These are phyloP conservation scores for Ustilago tritici DNA, from an alignment of 1,284 basidiomycete species.

Conservation along the genomic window DNA sequence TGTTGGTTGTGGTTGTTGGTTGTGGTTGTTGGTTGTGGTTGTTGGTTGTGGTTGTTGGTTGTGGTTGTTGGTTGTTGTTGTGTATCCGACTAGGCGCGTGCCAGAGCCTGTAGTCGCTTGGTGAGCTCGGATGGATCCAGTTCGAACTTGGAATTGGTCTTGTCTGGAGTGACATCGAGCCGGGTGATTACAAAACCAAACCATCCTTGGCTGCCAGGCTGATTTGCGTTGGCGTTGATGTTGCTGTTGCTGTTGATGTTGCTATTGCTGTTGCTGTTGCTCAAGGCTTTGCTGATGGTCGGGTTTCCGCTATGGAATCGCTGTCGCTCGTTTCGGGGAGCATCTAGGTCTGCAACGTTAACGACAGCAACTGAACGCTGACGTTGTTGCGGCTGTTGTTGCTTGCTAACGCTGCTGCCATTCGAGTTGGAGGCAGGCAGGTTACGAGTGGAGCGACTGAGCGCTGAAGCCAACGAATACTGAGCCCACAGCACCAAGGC, in stretches of 20 bases:
- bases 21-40: background rate
- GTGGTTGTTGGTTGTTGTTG: background rate
- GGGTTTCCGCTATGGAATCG: constrained; percentile 41
- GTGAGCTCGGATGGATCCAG: constrained; percentile 36
- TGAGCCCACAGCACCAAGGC: constrained; percentile 46
- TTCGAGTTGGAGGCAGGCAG: constrained; percentile 5
- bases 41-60: background rate
- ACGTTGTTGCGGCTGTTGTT: constrained; percentile 2
- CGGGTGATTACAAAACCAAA: constrained; percentile 43
- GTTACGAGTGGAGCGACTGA: constrained; percentile 32
- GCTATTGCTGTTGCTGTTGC: background rate
- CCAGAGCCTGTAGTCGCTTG: constrained; percentile 24
- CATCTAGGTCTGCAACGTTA: constrained; percentile 9
- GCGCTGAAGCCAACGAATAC: constrained; percentile 41
- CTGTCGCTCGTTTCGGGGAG: constrained; percentile 12
- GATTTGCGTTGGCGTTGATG: constrained; percentile 3
- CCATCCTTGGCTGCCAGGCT: constrained; percentile 28
- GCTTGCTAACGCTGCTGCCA: background rate
- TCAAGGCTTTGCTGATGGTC: constrained; percentile 15
- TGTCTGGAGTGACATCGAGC: constrained; percentile 12
- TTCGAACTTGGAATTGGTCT: constrained; percentile 17
- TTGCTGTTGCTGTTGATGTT: background rate
- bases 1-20: too few relatives aligned
- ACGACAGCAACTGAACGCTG: constrained; percentile 6
- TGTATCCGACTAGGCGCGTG: constrained; percentile 7